Evolutionary conservation across 2,329 filamentous ascomycete genomes (phyloP).

Genomic region (Cylindrodendrum hubeiense): DNA sequence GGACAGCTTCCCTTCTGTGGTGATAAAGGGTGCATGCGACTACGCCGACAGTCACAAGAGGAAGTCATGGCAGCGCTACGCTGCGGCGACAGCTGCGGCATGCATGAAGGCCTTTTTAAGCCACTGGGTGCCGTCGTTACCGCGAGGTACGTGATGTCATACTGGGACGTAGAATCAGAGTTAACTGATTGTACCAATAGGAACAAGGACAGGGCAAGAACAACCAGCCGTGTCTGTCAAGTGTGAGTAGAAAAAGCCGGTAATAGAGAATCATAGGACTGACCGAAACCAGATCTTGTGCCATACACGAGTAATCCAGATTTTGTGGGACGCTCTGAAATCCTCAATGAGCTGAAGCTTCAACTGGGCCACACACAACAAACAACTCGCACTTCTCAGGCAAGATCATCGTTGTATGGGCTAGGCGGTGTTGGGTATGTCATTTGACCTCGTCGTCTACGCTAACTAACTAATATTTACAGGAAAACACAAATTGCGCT

Average conservation of each 20-base stretch:
- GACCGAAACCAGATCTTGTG: too few relatives aligned
- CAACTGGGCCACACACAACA: background rate
- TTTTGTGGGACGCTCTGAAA: background rate
- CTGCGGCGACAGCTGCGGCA: slow-evolving; percentile 29
- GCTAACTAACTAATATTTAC: background rate
- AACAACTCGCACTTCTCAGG: background rate
- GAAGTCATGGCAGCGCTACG: slow-evolving; percentile 30
- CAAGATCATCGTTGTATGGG: background rate
- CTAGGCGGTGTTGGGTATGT: background rate
- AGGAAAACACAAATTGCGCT: slow-evolving; percentile 36
- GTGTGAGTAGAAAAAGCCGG: too few relatives aligned
- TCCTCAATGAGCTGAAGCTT: background rate
- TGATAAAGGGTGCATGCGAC: slow-evolving; percentile 54
- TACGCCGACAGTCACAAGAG: slow-evolving; percentile 55
- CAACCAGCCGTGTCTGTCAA: too few relatives aligned
- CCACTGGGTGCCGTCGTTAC: background rate
- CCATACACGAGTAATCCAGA: background rate
- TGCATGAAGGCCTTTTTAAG: slow-evolving; percentile 23
- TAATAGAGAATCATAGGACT: too few relatives aligned
- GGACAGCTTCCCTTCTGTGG: slow-evolving; percentile 48
- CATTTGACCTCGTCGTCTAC: background rate
- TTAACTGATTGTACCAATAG: too few relatives aligned
- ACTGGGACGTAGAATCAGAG: too few relatives aligned
- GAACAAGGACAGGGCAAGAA: too few relatives aligned
- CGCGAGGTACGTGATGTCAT: background rate